These are phyloP conservation scores for Penicillium verhagenii DNA, from an alignment of 495 filamentous ascomycete genomes.

Conservation along the genomic window DNA sequence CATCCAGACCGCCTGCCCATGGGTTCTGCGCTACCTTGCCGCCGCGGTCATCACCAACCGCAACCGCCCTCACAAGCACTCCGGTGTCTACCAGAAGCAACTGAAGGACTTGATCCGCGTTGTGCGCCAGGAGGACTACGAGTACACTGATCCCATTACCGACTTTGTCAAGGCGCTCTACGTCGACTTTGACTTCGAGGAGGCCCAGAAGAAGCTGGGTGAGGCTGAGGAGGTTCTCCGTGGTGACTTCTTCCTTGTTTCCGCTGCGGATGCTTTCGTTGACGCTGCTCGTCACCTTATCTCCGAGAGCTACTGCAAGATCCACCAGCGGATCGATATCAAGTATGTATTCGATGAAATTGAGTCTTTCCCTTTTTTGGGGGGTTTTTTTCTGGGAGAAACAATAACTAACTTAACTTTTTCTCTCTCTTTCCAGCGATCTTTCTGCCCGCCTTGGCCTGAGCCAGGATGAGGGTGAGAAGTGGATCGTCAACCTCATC, in stretches of 20 bases:
- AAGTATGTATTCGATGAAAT: slow-evolving; percentile 60
- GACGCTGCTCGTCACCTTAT: slow-evolving; percentile 94
- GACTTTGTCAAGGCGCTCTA: slow-evolving; percentile 95
- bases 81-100: slow-evolving; percentile 91
- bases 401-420: slow-evolving; percentile 8
- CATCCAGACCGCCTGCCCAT: slow-evolving; percentile 95
- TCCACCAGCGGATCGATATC: slow-evolving; percentile 96
- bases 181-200: slow-evolving; percentile 98
- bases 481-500: slow-evolving; percentile 99
- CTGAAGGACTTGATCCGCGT: slow-evolving; percentile 94
- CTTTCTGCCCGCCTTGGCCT: slow-evolving; percentile 86
- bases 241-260: slow-evolving; percentile 92
- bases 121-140: slow-evolving; percentile 93
- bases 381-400: too few species aligned
- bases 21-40: slow-evolving; percentile 92
- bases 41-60: slow-evolving; percentile 96
- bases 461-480: slow-evolving; percentile 92
- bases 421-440: slow-evolving; percentile 54
- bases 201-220: slow-evolving; percentile 87
- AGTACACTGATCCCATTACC: slow-evolving; percentile 94
- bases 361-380: too few species aligned
- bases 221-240: slow-evolving; percentile 90
- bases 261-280: slow-evolving; percentile 83
- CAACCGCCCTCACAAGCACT: slow-evolving; percentile 72
- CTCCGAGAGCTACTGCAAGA: slow-evolving; percentile 99